These are phyloP conservation scores for Plectosphaerella cucumerina DNA, from an alignment of 2,329 filamentous ascomycete species.

Conservation along the genomic window DNA sequence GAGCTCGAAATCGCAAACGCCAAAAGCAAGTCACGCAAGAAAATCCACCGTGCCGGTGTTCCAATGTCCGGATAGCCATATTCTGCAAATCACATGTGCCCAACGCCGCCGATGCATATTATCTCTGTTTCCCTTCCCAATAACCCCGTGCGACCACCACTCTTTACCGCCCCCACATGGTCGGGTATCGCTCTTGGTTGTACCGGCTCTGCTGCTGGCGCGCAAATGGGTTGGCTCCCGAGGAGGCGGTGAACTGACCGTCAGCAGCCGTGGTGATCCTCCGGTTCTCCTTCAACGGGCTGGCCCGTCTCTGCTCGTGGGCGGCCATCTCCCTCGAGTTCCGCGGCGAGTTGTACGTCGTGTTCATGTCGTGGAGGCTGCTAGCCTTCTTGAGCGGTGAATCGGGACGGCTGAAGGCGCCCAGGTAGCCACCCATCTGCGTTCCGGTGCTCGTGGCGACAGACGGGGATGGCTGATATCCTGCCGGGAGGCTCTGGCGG, in stretches of 20 bases:
- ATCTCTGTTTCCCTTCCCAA: not conserved
- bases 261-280: conserved; percentile 13
- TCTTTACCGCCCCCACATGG: conserved; percentile 1
- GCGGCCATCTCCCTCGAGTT: conserved; percentile 61
- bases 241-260: conserved; percentile 8
- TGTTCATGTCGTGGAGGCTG: conserved; percentile 55
- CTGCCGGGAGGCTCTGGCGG: conserved; percentile 29
- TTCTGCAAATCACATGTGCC: too few species aligned
- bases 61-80: too few species aligned
- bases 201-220: conserved; percentile 28
- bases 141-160: not conserved
- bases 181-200: conserved; percentile 37
- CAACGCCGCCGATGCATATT: conserved; percentile 3
- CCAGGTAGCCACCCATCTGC: conserved; percentile 67
- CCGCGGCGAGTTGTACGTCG: conserved; percentile 41
- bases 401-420: conserved; percentile 73
- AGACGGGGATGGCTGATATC: conserved; percentile 19
- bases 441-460: conserved; percentile 16
- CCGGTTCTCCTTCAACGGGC: conserved; percentile 35
- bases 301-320: conserved; percentile 45
- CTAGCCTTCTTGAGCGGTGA: conserved; percentile 79
- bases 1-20: too few species aligned
- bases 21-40: too few species aligned
- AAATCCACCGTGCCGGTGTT: too few species aligned
- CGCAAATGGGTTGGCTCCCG: conserved; percentile 32